Evolutionary conservation across 2,329 filamentous ascomycete species (phyloP).

Genomic region (Hypomyces perniciosus): DNA sequence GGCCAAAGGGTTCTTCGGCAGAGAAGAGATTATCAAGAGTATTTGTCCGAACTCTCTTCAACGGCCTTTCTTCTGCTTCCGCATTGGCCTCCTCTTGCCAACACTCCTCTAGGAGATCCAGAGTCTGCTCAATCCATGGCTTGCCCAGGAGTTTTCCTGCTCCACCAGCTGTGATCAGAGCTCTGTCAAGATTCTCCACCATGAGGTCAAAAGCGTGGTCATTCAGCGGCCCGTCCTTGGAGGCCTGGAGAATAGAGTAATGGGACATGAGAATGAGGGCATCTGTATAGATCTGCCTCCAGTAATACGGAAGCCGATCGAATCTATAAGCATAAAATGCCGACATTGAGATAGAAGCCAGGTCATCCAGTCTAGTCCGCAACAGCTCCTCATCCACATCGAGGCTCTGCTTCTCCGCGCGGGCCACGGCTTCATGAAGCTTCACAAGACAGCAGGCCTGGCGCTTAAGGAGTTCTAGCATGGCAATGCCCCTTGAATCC

Average conservation of each 20-base stretch:
- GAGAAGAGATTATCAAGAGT: slow-evolving; percentile 18
- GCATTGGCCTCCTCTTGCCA: slow-evolving; percentile 14
- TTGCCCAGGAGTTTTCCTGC: slow-evolving; percentile 45
- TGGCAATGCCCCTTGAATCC: slow-evolving; percentile 15
- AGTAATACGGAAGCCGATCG: slow-evolving; percentile 58
- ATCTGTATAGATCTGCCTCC: slow-evolving; percentile 67
- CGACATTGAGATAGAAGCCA: slow-evolving; percentile 53
- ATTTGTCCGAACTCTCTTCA: slow-evolving; percentile 17
- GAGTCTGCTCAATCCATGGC: slow-evolving; percentile 44
- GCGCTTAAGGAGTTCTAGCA: slow-evolving; percentile 22
- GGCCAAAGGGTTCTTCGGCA: slow-evolving; percentile 22
- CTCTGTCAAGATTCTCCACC: slow-evolving; percentile 65
- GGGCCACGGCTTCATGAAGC: slow-evolving; percentile 17
- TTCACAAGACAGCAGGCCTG: slow-evolving; percentile 23
- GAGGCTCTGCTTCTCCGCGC: neutral
- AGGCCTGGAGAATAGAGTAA: slow-evolving; percentile 23
- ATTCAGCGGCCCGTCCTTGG: slow-evolving; percentile 4
- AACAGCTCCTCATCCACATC: slow-evolving; percentile 23
- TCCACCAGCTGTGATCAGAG: slow-evolving; percentile 68
- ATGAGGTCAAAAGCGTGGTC: slow-evolving; percentile 42
- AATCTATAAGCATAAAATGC: slow-evolving; percentile 67
- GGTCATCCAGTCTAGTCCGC: slow-evolving; percentile 44
- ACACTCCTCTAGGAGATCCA: slow-evolving; percentile 37
- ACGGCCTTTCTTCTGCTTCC: slow-evolving; percentile 13
- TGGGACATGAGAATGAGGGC: slow-evolving; percentile 59